Conservation (phyloP, 208 protist genomes). For the Wallacemonas collosoma region DNA sequence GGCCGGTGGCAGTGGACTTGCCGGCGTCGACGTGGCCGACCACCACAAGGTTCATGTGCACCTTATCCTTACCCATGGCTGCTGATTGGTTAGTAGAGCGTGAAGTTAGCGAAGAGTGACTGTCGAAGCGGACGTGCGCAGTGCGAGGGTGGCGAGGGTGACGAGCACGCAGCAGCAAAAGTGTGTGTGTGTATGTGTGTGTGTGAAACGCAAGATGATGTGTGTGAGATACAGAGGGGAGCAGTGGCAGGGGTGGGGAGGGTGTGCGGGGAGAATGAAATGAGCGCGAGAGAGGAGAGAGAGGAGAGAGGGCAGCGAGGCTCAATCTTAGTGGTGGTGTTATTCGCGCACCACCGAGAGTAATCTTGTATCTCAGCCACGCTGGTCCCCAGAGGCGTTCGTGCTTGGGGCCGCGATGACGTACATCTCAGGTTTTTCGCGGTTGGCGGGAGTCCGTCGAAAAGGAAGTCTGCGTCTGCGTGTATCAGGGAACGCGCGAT, state of each 20-base stretch:
- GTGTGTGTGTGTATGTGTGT: too few relatives aligned
- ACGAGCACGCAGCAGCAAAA: too few relatives aligned
- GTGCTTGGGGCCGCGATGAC: too few relatives aligned
- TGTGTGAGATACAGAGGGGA: background rate
- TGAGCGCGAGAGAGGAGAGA: background rate
- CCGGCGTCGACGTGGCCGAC: constrained; percentile 88
- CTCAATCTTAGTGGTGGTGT: background rate
- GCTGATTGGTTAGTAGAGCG: background rate
- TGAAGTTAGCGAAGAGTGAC: constrained; percentile 10
- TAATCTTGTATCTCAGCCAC: too few relatives aligned
- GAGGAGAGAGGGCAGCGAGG: background rate
- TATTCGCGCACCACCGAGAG: too few relatives aligned
- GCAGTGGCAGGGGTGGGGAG: background rate
- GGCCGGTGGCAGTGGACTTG: constrained; percentile 91
- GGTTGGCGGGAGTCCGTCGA: too few relatives aligned
- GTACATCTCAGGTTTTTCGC: too few relatives aligned
- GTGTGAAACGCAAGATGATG: too few relatives aligned
- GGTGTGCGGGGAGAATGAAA: background rate
- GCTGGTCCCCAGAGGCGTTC: too few relatives aligned
- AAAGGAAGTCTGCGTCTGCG: too few relatives aligned
- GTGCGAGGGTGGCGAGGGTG: too few relatives aligned
- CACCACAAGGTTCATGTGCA: constrained; percentile 36
- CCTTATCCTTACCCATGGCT: constrained; percentile 67
- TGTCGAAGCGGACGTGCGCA: background rate
- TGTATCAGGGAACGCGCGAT: too few relatives aligned